These are phyloP conservation scores for Nitzschia sp. DNA, from an alignment of 108 stramenopile genomes.

Conservation along the genomic window DNA sequence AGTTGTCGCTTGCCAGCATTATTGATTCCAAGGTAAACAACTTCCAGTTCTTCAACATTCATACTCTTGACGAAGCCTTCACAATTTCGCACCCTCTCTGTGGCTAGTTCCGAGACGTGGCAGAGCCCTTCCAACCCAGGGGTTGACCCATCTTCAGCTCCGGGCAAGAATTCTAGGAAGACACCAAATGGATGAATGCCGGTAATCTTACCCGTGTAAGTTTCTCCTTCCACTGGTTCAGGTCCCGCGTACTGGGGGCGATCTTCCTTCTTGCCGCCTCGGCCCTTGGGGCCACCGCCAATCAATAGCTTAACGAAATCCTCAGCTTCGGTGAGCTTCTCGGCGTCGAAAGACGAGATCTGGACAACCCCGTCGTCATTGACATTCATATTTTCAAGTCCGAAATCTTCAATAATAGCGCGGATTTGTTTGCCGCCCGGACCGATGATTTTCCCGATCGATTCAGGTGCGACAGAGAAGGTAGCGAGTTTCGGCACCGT, in stretches of 20 bases:
- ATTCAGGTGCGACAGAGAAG: slow-evolving; percentile 59
- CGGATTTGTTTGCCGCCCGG: slow-evolving; percentile 86
- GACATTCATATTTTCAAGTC: slow-evolving; percentile 70
- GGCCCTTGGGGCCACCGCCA: slow-evolving; percentile 30
- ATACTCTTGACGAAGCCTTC: slow-evolving; percentile 73
- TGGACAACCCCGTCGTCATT: slow-evolving; percentile 67
- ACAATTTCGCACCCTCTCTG: slow-evolving; percentile 75
- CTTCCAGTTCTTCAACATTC: slow-evolving; percentile 73
- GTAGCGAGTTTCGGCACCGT: slow-evolving; percentile 67
- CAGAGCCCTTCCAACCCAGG: slow-evolving; percentile 82
- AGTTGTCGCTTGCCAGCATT: slow-evolving; percentile 69
- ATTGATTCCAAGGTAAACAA: slow-evolving; percentile 74
- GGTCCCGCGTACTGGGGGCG: slow-evolving; percentile 73
- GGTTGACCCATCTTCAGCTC: slow-evolving; percentile 76
- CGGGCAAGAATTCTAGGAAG: slow-evolving; percentile 81
- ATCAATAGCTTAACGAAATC: slow-evolving; percentile 62
- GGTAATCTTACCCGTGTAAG: slow-evolving; percentile 76
- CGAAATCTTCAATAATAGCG: slow-evolving; percentile 85
- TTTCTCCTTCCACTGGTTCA: slow-evolving; percentile 67
- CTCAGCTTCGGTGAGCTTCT: slow-evolving; percentile 69
- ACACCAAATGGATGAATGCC: slow-evolving; percentile 85
- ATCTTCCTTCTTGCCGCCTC: slow-evolving; percentile 43
- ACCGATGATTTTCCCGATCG: slow-evolving; percentile 85
- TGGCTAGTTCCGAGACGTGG: slow-evolving; percentile 83
- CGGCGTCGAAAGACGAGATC: slow-evolving; percentile 56